Percentiles rank a stretch among this genome's conserved stretches.
phyloP scores from a whole-genome alignment of 2,329 filamentous ascomycete genomes.

The Trichoderma semiorbis region DNA sequence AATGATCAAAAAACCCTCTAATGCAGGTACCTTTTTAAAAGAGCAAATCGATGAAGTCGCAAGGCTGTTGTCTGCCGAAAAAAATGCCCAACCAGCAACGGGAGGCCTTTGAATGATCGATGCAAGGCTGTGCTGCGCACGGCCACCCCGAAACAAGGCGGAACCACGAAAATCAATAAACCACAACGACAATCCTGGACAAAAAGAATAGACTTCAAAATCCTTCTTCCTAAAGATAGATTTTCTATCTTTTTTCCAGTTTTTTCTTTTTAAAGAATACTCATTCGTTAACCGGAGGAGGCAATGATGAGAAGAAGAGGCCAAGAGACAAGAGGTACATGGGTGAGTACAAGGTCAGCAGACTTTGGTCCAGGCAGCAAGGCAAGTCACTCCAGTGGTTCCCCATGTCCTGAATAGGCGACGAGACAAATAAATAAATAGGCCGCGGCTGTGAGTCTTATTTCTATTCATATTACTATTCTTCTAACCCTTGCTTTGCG shows the following conservation, averaged over 20 bases:
- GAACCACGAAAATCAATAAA: background rate
- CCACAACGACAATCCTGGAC: background rate
- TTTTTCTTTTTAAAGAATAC: background rate
- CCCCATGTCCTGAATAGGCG: background rate
- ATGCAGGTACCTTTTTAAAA: background rate
- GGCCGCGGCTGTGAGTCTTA: background rate
- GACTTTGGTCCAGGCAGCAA: conserved; percentile 8
- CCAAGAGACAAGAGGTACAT: background rate
- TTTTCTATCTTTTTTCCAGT: background rate
- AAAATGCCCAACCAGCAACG: background rate
- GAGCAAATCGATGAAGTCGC: background rate
- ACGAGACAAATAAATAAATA: background rate
- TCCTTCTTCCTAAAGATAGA: background rate
- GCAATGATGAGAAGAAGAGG: background rate
- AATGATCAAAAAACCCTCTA: background rate
- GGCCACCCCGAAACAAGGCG: background rate
- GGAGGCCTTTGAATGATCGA: background rate
- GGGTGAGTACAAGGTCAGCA: background rate
- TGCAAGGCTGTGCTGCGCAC: conserved; percentile 7
- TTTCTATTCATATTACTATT: background rate
- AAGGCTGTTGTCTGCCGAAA: background rate
- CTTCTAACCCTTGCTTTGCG: background rate
- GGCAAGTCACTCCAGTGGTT: background rate
- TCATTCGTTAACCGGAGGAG: background rate
- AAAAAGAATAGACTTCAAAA: background rate